phyloP scores from a whole-genome alignment of 345 rosid species.

The Zanthoxylum bungeanum region DNA sequence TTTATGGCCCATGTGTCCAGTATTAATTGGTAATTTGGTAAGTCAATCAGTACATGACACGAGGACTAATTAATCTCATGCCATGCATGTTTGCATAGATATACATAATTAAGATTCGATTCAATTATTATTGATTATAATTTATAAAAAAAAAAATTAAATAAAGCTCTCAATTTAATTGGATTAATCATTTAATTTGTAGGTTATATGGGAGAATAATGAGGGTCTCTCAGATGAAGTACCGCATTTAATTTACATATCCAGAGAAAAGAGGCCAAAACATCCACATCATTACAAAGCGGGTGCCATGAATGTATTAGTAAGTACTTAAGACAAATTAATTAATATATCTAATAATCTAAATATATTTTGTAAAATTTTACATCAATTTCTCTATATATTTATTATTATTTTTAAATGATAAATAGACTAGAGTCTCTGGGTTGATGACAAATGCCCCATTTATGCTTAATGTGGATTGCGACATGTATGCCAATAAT shows the following conservation, averaged over 20 bases:
- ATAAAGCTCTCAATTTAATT: neutral
- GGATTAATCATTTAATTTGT: neutral
- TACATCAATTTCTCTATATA: too few species aligned
- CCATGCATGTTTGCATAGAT: too few species aligned
- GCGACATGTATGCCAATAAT: slow-evolving; percentile 66
- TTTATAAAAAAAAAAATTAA: too few species aligned
- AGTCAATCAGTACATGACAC: too few species aligned
- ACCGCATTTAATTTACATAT: slow-evolving; percentile 58
- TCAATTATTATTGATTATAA: too few species aligned
- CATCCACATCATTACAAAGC: slow-evolving; percentile 63
- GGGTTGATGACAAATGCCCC: slow-evolving; percentile 78
- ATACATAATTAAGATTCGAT: too few species aligned
- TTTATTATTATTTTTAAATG: neutral
- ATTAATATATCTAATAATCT: too few species aligned
- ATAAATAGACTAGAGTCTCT: slow-evolving; percentile 53
- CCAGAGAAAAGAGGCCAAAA: slow-evolving; percentile 60
- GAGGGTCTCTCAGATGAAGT: slow-evolving; percentile 25
- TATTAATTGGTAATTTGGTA: too few species aligned
- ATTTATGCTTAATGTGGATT: slow-evolving; percentile 70
- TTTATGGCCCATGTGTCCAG: too few species aligned
- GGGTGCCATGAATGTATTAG: slow-evolving; percentile 79
- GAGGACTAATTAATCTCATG: too few species aligned
- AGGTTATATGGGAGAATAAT: slow-evolving; percentile 58
- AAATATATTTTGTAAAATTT: too few species aligned
- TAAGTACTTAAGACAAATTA: too few species aligned